phyloP scores from a whole-genome alignment of 73 alveolate species.

The Paramecium tetraurelia region DNA sequence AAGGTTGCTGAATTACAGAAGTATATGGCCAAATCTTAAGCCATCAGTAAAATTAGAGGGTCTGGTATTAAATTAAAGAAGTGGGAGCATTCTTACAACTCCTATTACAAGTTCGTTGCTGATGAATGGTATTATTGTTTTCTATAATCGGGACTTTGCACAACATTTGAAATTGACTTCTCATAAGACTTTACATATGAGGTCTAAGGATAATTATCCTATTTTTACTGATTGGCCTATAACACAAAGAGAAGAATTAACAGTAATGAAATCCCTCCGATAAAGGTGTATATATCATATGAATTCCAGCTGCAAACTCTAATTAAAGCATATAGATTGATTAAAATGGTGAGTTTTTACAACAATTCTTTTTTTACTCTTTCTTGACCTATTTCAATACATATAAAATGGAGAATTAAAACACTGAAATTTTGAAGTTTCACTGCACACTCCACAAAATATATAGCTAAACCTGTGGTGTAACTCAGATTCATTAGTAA shows the following conservation, averaged over 20 bases:
- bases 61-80: constrained; percentile 28
- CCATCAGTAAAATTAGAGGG: not conserved
- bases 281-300: not conserved
- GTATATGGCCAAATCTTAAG: not conserved
- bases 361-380: not conserved
- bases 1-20: constrained; percentile 1
- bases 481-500: not conserved
- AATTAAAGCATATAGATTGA: not conserved
- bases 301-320: not conserved
- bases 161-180: not conserved
- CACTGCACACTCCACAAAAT: not conserved
- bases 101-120: not conserved
- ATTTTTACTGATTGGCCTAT: not conserved
- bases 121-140: not conserved
- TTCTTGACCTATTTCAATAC: not conserved
- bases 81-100: not conserved
- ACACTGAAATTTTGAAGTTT: not conserved
- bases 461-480: not conserved
- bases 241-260: not conserved
- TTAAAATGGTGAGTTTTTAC: not conserved
- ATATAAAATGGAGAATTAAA: not conserved
- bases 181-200: not conserved
- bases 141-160: not conserved
- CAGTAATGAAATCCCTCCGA: not conserved
- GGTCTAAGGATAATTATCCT: not conserved